Evolutionary conservation across 768 basidiomycete genomes (phyloP).

Genomic region (Xerocomus potaroensis): DNA sequence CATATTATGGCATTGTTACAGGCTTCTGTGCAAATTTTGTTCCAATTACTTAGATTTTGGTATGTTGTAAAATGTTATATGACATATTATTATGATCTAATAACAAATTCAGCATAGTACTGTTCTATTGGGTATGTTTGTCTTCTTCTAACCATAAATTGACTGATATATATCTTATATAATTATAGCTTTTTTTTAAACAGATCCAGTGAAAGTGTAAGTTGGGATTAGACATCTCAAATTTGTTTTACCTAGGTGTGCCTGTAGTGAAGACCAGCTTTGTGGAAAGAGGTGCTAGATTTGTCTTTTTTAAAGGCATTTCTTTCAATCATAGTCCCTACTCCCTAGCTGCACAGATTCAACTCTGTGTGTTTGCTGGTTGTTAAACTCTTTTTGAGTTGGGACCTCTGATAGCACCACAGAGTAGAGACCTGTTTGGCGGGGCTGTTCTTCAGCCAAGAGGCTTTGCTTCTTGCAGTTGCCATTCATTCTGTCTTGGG

Average conservation of each 20-base stretch:
- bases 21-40: no score
- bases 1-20: no score
- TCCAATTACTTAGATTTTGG: no score
- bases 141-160: no score
- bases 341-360: constrained; percentile 10
- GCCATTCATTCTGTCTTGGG: background rate
- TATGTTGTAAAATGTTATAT: no score
- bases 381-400: background rate
- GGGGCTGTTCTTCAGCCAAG: no score
- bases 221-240: background rate
- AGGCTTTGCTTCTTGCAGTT: no score
- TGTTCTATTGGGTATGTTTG: no score
- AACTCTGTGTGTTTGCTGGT: constrained; percentile 12
- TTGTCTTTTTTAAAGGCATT: background rate
- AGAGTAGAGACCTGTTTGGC: constrained; percentile 5
- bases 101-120: no score
- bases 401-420: constrained; percentile 4
- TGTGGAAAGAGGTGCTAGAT: background rate
- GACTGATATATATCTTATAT: no score
- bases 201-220: background rate
- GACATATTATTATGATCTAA: no score
- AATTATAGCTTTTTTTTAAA: no score
- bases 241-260: background rate
- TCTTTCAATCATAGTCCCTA: constrained; percentile 6
- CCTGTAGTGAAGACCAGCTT: background rate